Evolutionary conservation across 768 basidiomycete species (phyloP), one percentile per base, ranked within the genome.

Genomic region (Mrakia frigida): DNA sequence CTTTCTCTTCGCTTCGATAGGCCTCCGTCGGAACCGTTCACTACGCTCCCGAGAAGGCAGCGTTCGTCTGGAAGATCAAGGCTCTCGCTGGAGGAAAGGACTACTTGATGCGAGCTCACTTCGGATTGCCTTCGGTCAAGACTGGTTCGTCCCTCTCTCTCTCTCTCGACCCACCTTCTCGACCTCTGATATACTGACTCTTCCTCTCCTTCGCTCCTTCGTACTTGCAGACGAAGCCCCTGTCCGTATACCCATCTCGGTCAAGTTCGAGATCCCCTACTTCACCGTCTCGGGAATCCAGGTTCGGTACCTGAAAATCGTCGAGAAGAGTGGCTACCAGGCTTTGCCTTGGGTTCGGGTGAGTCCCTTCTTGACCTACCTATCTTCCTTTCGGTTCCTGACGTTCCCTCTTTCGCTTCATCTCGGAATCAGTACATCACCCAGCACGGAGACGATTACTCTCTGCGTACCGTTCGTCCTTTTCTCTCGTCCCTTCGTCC

Each of bases 1-100:
- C 10, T 33, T 59, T 23, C 6, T n/a, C 31, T 37, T 28, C 35
- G 7, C 31, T 18, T 4, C 77, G 46, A 2, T 14, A 97, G 94
- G 93, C 96, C 31, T 91, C 94, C 23, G 95, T 94, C 18, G 97
- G 97, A 4, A 91, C 89, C 33, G 97, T 98, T 3, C 94, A 97
- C 79, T 98, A 99, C 81, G 94, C 92, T 1, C 97, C 96, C 0
- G 97, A 99, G 83, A 98, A 98, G 84, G 93, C 93, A 25, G 94
- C 94, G 2, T 98, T 98, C 81, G 92, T 98, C 1, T 98, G 97
- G 97, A 98, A 98, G 85, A 98, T 99, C 84, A 98, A 98, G 83
- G 93, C 96, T 82, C 88, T 99, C 0, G 95, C 93, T 6, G 97
- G 97, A 7, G 93, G 93, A 52, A 89, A 93, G 53, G 97, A 99